Conservation (phyloP, 2,329 filamentous ascomycete genomes). For the Geosmithia morbida region DNA sequence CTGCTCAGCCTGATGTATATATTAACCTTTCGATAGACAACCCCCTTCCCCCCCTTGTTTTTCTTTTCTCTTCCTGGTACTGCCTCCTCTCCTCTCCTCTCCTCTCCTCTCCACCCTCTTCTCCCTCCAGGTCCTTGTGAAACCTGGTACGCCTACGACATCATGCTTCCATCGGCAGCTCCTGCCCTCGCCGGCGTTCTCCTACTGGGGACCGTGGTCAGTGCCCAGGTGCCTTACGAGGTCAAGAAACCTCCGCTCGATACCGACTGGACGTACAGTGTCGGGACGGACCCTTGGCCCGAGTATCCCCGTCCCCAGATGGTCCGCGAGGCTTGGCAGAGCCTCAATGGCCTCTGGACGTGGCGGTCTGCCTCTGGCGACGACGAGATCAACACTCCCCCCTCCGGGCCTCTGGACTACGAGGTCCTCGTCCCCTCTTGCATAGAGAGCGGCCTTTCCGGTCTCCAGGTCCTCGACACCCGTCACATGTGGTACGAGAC, state of each 20-base stretch:
- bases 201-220: background rate
- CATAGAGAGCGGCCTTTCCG: conserved; percentile 31
- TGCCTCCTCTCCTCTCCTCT: background rate
- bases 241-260: conserved; percentile 22
- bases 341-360: conserved; percentile 44
- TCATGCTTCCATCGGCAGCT: background rate
- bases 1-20: background rate
- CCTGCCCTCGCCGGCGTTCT: background rate
- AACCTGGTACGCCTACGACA: background rate
- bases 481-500: conserved; percentile 35
- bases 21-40: too few species aligned
- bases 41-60: background rate
- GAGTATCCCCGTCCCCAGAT: conserved; percentile 44
- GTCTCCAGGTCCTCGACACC: conserved; percentile 25
- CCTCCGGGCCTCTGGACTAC: conserved; percentile 12
- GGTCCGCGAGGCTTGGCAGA: conserved; percentile 36
- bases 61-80: background rate
- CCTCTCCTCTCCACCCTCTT: background rate
- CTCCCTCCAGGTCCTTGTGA: too few species aligned
- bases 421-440: conserved; percentile 28
- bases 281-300: conserved; percentile 36
- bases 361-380: conserved; percentile 22
- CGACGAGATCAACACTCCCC: conserved; percentile 5
- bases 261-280: conserved; percentile 32
- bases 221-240: conserved; percentile 11